phyloP scores from a whole-genome alignment of 176 grass and related monocot species.

The Calamus simplicifolius region DNA sequence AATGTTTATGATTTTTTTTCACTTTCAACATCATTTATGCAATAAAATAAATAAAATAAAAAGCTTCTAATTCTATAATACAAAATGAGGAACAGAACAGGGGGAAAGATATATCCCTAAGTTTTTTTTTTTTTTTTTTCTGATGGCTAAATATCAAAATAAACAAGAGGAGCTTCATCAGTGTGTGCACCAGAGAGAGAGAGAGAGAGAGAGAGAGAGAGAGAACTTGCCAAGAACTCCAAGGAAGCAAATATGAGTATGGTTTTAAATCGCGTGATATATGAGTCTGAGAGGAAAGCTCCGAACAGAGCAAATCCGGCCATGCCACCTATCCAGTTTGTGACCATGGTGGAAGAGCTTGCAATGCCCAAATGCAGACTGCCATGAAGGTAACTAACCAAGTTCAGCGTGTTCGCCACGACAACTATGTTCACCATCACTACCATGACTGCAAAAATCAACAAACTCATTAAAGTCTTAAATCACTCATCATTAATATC shows the following conservation, averaged over 20 bases:
- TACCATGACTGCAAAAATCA: conserved; percentile 29
- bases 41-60: too few relatives aligned
- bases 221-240: conserved; percentile 42
- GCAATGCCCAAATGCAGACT: conserved; percentile 55
- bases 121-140: too few relatives aligned
- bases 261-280: conserved; percentile 43
- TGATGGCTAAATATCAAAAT: too few relatives aligned
- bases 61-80: not conserved
- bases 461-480: not conserved
- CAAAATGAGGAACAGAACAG: not conserved
- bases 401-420: conserved; percentile 36
- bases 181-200: too few relatives aligned
- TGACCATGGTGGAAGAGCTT: conserved; percentile 35
- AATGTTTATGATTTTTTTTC: too few relatives aligned
- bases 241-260: conserved; percentile 67
- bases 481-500: not conserved
- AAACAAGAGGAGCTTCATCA: too few relatives aligned
- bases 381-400: conserved; percentile 39
- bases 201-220: not conserved
- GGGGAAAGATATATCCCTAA: not conserved
- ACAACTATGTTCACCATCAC: conserved; percentile 21
- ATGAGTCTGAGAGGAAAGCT: conserved; percentile 59
- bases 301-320: conserved; percentile 40
- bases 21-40: too few relatives aligned
- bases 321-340: conserved; percentile 38